Evolutionary conservation across 2,329 filamentous ascomycete genomes (phyloP).

Genomic region (Alternaria gansuensis): DNA sequence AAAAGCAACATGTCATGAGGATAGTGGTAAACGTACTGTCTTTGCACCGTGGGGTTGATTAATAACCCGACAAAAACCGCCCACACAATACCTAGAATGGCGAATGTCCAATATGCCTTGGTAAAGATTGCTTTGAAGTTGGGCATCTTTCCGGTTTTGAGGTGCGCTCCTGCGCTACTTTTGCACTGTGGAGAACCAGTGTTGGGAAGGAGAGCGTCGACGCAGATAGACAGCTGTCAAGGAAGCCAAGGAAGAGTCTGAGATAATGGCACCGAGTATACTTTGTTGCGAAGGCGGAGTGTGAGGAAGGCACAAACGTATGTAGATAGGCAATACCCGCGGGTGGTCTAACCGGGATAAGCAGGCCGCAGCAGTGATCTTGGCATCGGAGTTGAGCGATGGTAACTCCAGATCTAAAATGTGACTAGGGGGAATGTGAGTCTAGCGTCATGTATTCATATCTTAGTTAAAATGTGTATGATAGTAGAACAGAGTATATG

Average conservation of each 20-base stretch:
- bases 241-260: background rate
- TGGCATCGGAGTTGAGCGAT: conserved; percentile 19
- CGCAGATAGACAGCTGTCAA: background rate
- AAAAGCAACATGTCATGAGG: background rate
- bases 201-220: background rate
- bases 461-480: no score
- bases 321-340: conserved; percentile 8
- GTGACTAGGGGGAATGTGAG: background rate
- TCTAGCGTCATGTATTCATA: no score
- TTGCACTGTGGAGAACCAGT: background rate
- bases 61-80: conserved; percentile 70
- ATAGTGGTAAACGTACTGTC: conserved; percentile 69
- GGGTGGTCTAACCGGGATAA: conserved; percentile 14
- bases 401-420: background rate
- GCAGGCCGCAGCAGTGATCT: conserved; percentile 13
- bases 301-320: conserved; percentile 1
- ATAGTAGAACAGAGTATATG: background rate
- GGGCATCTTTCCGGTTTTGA: conserved; percentile 33
- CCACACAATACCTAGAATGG: conserved; percentile 70
- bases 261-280: background rate
- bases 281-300: background rate
- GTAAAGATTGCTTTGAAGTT: conserved; percentile 40
- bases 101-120: conserved; percentile 52
- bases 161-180: background rate
- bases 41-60: conserved; percentile 75